Evolutionary conservation across 768 basidiomycete genomes (phyloP), one percentile per base, ranked within the genome.

Genomic region (Termitomyces sp.): DNA sequence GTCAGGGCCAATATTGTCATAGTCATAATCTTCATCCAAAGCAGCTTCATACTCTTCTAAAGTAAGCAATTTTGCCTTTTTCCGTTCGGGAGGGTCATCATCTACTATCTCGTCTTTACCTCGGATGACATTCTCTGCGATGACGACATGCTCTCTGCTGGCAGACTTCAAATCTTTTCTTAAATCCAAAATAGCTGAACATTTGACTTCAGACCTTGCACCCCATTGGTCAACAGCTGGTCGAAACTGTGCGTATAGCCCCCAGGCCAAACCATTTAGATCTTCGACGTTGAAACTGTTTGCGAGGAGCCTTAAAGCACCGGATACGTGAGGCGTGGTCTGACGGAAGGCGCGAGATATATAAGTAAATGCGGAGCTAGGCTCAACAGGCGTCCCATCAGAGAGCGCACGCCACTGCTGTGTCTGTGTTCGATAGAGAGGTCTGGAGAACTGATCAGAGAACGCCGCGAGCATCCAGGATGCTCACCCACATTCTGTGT

Each of bases 171-270:
- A 58, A 36, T 66, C 61, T 46, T 77, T 79, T 49, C 85, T 73
- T 57, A 90, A 68, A 20, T 67, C 79, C 32, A 98, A 75, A 50
- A 98, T 88, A 32, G 67, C 82, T 42, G 78, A 76, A 65, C 89
- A 91, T 37, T 78, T 78, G 27, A 97, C 74, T 63, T 91, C 85
- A 3, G 86, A 90, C 56, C 83, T 80, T 68, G 87, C 82, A 5
- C 95, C 95, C 95, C 95, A 98, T 26, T 83, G 85, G 27, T 84
- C 84, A 0, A 85, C 86, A 13, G 78, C 76, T 10, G 95, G 95
- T 57, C 95, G 85, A 70, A 98, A 97, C 18, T 90, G 87, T 26
- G 85, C 82, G 68, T 98, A 98, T 43, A 98, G 76, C 20, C 78
- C 72, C 76, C 89, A 94, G 9, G 88, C 96, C 56, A 78, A 73